Evolutionary conservation across 306 rosid genomes (phyloP), one percentile per base, ranked within the genome.

Genomic region (Quercus alba): DNA sequence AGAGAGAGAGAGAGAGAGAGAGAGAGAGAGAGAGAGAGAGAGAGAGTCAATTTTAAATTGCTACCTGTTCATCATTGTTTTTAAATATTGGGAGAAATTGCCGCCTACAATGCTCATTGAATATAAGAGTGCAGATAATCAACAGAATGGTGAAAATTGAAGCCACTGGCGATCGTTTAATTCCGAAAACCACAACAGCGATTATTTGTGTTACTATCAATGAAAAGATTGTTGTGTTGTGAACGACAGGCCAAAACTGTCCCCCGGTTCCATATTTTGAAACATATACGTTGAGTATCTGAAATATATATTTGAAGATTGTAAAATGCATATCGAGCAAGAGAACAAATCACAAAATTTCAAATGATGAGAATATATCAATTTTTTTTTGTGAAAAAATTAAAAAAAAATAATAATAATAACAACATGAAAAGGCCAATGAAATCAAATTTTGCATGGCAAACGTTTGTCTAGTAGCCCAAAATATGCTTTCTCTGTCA

Each of bases 131-230:
- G 69, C 86, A 75, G 35, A 91, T 83, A 71, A 93, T 75, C 71
- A 95, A 80, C 6, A 93, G 99, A 86, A 93, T 78, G 64, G 90
- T 95, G 82, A 95, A 93, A 67, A 94, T 97, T 11, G 93, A 67
- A 70, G 99, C 87, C 26, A 90, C 78, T 31, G 97, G 72, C 77
- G 97, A 88, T 6, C 21, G 78, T 85, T 87, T 95, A 52, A 91
- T 44, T 75, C 97, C 92, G 56, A 95, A 95, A 70, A 93, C 97
- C 72, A 96, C 98, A 7, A 95, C 85, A 73, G 98, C 97, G 44
- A 95, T 80, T 64, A 93, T 19, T 91, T 95, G 99, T 84, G 94
- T 73, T 11, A 90, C 21, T 66, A 89, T 75, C 90, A 95, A 82
- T 56, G 98, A 90, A 75, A 91, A 80, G 9, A 95, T 88, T 4